Evolutionary conservation across 1,284 basidiomycete genomes (phyloP).

Genomic region (Violaceomyces palustris): DNA sequence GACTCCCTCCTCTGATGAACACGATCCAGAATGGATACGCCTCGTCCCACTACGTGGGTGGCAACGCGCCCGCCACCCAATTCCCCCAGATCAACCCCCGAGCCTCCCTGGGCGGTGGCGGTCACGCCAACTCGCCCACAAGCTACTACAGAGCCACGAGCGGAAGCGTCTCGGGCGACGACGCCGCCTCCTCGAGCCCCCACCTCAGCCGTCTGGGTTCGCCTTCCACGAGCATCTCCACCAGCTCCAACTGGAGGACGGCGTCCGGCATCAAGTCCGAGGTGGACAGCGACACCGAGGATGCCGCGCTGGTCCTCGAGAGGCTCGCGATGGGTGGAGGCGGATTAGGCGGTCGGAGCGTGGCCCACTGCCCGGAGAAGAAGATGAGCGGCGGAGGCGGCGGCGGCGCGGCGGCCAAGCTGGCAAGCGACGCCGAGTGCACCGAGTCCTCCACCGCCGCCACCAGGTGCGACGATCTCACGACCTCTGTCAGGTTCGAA

Average conservation of each 20-base stretch:
- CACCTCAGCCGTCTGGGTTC: neutral
- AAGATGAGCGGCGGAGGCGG: neutral
- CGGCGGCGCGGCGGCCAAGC: neutral
- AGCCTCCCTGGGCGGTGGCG: too few species aligned
- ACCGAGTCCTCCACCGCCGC: too few species aligned
- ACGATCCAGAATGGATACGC: too few species aligned
- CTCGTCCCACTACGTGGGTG: too few species aligned
- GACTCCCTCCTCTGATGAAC: too few species aligned
- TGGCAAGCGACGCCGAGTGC: neutral
- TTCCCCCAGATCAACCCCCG: too few species aligned
- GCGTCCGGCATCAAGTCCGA: constrained; percentile 4
- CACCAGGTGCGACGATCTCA: constrained; percentile 1
- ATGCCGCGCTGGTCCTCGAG: constrained; percentile 47
- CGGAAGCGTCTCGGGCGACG: constrained; percentile 16
- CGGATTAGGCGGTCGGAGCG: constrained; percentile 1
- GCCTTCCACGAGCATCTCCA: neutral
- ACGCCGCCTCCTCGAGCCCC: constrained; percentile 12
- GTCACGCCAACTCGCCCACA: too few species aligned
- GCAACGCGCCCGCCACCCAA: too few species aligned
- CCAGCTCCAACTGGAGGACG: neutral
- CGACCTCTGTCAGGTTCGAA: constrained; percentile 13
- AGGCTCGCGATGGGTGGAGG: constrained; percentile 39
- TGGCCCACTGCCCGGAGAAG: constrained; percentile 2
- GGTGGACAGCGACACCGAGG: constrained; percentile 46
- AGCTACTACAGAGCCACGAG: too few species aligned